Conservation (phyloP, 495 filamentous ascomycete species). For the Aspergillus panamensis region DNA sequence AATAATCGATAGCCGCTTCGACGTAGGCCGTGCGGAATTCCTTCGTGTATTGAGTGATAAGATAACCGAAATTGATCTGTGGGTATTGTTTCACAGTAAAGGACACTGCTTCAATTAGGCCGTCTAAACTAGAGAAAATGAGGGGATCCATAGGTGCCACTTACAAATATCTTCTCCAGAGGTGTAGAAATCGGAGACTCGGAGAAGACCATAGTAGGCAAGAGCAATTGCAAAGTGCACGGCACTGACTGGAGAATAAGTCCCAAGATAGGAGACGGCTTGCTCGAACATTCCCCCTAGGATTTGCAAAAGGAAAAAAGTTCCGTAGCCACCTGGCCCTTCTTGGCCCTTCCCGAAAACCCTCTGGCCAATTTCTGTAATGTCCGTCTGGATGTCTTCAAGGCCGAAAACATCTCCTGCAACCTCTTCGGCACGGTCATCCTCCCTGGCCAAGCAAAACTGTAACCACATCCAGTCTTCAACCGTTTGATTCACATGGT, state of each 20-base stretch:
- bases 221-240: constrained; percentile 93
- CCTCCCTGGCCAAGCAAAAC: constrained; percentile 85
- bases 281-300: constrained; percentile 94
- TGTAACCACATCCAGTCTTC: constrained; percentile 99
- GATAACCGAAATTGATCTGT: constrained; percentile 89
- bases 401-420: constrained; percentile 87
- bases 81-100: constrained; percentile 71
- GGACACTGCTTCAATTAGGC: constrained; percentile 51
- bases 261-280: constrained; percentile 84
- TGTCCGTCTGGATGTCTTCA: constrained; percentile 76
- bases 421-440: constrained; percentile 74
- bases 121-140: neutral
- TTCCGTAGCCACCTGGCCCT: constrained; percentile 71
- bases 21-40: constrained; percentile 89
- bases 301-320: constrained; percentile 88
- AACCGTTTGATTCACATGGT: constrained; percentile 73
- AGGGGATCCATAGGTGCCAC: constrained; percentile 17
- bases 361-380: constrained; percentile 81
- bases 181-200: constrained; percentile 69
- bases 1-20: constrained; percentile 87
- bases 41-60: constrained; percentile 91
- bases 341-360: constrained; percentile 76
- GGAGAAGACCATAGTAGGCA: constrained; percentile 85
- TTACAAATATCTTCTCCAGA: constrained; percentile 70
- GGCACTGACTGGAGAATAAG: constrained; percentile 82